phyloP scores from a whole-genome alignment of 768 basidiomycete genomes.

The Auriscalpium vulgare region DNA sequence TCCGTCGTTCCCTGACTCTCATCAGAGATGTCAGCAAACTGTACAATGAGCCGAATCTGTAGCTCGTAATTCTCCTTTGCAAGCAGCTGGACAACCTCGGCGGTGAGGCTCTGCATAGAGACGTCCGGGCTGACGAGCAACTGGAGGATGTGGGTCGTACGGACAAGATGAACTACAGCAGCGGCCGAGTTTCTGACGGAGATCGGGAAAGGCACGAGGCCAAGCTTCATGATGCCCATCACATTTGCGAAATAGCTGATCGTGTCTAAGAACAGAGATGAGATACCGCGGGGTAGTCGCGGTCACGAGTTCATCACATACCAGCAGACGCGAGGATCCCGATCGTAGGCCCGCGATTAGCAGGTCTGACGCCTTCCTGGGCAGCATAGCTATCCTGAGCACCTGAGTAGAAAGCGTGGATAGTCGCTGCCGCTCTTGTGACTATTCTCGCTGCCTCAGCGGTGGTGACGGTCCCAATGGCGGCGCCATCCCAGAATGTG shows the following conservation, averaged over 20 bases:
- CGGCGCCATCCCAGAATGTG: constrained; percentile 12
- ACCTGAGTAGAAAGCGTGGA: constrained; percentile 3
- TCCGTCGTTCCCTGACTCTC: background rate
- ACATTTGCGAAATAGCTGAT: constrained; percentile 17
- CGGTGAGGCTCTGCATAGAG: constrained; percentile 12
- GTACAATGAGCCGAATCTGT: constrained; percentile 9
- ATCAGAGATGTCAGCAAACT: constrained; percentile 14
- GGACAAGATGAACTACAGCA: constrained; percentile 29
- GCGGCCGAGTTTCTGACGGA: constrained; percentile 26
- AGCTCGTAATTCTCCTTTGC: constrained; percentile 1
- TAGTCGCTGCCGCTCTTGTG: constrained; percentile 19
- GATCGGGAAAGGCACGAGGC: constrained; percentile 25
- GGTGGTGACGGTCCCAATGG: constrained; percentile 17
- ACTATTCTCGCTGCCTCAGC: constrained; percentile 20
- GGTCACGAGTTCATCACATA: background rate
- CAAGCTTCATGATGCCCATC: constrained; percentile 19
- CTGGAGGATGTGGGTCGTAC: constrained; percentile 15
- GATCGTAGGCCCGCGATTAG: constrained; percentile 13
- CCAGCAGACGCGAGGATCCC: constrained; percentile 22
- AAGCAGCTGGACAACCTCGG: constrained; percentile 11
- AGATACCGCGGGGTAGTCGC: background rate
- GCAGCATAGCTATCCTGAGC: constrained; percentile 1
- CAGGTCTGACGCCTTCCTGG: background rate
- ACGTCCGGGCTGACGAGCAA: constrained; percentile 18
- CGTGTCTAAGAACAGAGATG: background rate